A percentile compares a stretch with the other conserved stretches of the same genome.
phyloP scores from a whole-genome alignment of 1,284 basidiomycete genomes.

The Boletus semigastroideus region DNA sequence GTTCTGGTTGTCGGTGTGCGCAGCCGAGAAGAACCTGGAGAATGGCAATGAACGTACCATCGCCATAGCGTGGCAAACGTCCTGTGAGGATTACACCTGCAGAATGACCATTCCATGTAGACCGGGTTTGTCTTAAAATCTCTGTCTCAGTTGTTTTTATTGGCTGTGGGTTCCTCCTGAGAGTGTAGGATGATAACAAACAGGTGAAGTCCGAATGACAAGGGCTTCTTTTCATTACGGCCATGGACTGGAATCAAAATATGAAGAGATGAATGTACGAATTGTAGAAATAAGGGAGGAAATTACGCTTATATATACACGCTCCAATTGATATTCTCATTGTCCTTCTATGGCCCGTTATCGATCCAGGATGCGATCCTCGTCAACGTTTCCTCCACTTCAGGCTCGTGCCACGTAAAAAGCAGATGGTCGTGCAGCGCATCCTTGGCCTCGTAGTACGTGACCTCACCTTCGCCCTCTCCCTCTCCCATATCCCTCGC shows the following conservation, averaged over 20 bases:
- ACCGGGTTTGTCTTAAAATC: not conserved
- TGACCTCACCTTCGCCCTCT: constrained; percentile 39
- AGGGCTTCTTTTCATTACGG: not conserved
- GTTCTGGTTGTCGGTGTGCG: not conserved
- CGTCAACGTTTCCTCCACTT: constrained; percentile 46
- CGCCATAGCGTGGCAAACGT: not conserved
- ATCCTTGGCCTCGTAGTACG: constrained; percentile 51
- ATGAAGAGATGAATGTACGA: not conserved
- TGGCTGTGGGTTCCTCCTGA: not conserved
- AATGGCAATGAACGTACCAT: not conserved
- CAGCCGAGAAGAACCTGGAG: constrained; percentile 32
- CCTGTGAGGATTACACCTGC: not conserved
- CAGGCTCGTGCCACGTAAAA: constrained; percentile 54
- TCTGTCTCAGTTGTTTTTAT: not conserved
- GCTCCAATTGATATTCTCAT: not conserved
- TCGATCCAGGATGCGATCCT: constrained; percentile 48
- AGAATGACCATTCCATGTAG: not conserved
- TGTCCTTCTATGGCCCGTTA: not conserved
- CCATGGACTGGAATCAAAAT: not conserved
- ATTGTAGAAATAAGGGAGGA: not conserved
- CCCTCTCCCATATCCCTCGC: constrained; percentile 45
- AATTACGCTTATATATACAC: not conserved
- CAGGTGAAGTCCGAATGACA: not conserved
- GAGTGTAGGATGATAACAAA: not conserved
- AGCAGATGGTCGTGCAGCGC: constrained; percentile 53